phyloP scores from a whole-genome alignment of 768 basidiomycete genomes.

The Sutorius australiensis region DNA sequence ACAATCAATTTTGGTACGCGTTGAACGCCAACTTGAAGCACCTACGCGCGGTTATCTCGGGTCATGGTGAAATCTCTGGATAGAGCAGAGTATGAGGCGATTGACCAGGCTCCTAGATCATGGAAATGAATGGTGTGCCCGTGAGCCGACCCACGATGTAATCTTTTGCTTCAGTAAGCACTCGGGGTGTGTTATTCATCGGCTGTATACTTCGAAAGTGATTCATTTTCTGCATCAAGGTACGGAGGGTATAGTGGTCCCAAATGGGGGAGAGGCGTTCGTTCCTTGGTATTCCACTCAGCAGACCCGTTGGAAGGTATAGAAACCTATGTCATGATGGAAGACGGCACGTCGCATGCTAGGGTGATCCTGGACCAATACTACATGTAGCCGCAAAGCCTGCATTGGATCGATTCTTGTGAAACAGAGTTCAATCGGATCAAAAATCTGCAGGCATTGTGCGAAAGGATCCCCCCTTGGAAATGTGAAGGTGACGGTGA shows the following conservation, averaged over 20 bases:
- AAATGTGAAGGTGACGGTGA: neutral
- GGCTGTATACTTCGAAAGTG: neutral
- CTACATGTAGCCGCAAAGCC: conserved; percentile 24
- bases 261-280: conserved; percentile 63
- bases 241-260: conserved; percentile 56
- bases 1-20: conserved; percentile 60
- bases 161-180: conserved; percentile 78
- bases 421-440: neutral
- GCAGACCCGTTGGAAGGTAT: conserved; percentile 42
- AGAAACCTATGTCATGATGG: conserved; percentile 63
- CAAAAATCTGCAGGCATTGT: neutral
- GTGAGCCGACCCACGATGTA: conserved; percentile 56
- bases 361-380: conserved; percentile 45
- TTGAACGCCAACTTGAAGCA: conserved; percentile 59
- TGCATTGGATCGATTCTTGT: neutral
- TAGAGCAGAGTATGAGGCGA: neutral
- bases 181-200: conserved; percentile 47
- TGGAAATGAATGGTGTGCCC: conserved; percentile 76
- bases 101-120: conserved; percentile 46
- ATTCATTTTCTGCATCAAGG: conserved; percentile 30
- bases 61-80: conserved; percentile 50
- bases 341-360: conserved; percentile 56
- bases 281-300: conserved; percentile 58
- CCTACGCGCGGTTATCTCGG: conserved; percentile 63
- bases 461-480: neutral